Base-by-base conservation (phyloP, 1,284 basidiomycete species). In the Cutaneotrichosporon curvatum region DNA sequence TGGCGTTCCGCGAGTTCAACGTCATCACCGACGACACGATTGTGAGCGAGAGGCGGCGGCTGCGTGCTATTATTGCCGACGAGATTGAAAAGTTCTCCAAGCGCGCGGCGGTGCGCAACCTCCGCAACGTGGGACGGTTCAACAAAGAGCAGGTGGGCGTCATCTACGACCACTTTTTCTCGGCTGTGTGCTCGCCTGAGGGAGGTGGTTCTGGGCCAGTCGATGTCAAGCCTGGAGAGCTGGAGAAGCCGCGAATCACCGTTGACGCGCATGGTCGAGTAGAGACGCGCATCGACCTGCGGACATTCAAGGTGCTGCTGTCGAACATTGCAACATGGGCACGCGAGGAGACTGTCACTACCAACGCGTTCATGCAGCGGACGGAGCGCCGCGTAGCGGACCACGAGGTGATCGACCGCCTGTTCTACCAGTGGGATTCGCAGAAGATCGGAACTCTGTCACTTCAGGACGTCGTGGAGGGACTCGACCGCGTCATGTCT, bases 21-120 rank as follows among this genome's bases (percentile, higher is more conserved):
- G 79, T 91, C 55, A 94, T 99, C 67, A 94, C 89, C 0, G 92
- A 97, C 63, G 95, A 98, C 25, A 88, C 87, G 12, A 97, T 99
- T 59, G 79, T 82, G 16, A 79, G 79, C 16, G 94, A 98, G 70
- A 82, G 95, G 22, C 81, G 82, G 55, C 81, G 84, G 34, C 90
- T 90, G 74, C 81, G 94, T 40, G 80, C 83, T 38, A 92, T 96
- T 65, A 87, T 99, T 52, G 83, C 96, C 30, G 81, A 88, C 61
- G 88, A 83, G 62, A 92, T 99, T 57, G 95, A 99, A 73, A 82
- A 81, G 6, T 99, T 97, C 72, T 85, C 92, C 19, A 96, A 94
- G 69, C 84, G 95, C n/a, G 81, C 90, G 0, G 87, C 94, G 0
- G 76, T 99, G 36, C 81, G 95, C 45, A 97, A 94, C 62, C 78